These are phyloP conservation scores for Pisolithus sp. DNA, from an alignment of 768 basidiomycete genomes.

Conservation along the genomic window DNA sequence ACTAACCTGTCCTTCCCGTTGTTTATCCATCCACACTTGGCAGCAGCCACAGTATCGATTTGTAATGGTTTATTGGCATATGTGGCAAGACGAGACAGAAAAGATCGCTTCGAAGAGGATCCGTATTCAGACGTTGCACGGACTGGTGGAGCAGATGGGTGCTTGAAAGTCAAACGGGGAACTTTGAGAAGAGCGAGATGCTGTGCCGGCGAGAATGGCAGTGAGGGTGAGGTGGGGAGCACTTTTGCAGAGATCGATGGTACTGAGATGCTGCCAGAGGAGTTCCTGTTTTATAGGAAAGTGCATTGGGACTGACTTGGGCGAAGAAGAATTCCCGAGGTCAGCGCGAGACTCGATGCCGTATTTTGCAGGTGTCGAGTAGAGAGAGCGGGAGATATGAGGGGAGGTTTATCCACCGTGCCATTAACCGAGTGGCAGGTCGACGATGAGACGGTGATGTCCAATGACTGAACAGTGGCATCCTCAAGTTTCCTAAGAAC, in stretches of 20 bases:
- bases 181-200: constrained; percentile 32
- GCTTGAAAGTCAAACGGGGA: constrained; percentile 30
- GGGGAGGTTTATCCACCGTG: constrained; percentile 25
- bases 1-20: constrained; percentile 77
- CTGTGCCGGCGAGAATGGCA: constrained; percentile 64
- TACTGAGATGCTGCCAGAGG: constrained; percentile 3
- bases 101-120: constrained; percentile 41
- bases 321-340: constrained; percentile 23
- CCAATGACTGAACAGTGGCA: constrained; percentile 54
- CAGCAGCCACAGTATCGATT: constrained; percentile 73
- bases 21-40: constrained; percentile 80
- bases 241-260: constrained; percentile 40
- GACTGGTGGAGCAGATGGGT: constrained; percentile 20
- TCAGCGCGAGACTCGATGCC: constrained; percentile 51
- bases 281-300: background rate
- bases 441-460: constrained; percentile 48
- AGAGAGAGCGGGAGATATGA: constrained; percentile 46
- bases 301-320: constrained; percentile 10
- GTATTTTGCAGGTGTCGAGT: constrained; percentile 41
- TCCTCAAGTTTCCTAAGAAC: too few species aligned
- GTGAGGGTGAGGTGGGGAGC: constrained; percentile 68
- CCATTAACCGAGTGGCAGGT: background rate
- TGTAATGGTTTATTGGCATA: constrained; percentile 68
- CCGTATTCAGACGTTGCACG: constrained; percentile 52
- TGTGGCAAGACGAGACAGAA: constrained; percentile 66